These are phyloP conservation scores for Penicillium coffeae DNA, from an alignment of 495 filamentous ascomycete species.

Conservation along the genomic window DNA sequence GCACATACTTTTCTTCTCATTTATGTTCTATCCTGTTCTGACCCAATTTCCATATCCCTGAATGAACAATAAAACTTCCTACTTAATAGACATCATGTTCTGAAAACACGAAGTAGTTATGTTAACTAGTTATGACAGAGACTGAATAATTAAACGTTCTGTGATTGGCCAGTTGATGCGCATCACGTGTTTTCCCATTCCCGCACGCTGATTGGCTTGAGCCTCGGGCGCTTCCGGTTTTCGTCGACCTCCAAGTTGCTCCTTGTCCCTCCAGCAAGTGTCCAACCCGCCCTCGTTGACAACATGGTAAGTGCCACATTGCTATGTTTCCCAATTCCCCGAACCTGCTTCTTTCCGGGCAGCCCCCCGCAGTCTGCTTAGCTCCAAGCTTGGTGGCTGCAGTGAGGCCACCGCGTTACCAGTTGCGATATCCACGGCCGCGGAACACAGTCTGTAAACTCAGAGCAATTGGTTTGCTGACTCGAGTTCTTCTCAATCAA, in stretches of 20 bases:
- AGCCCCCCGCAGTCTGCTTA: not conserved
- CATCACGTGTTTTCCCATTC: not conserved
- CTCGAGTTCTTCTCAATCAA: not conserved
- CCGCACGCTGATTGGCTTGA: slow-evolving; percentile 25
- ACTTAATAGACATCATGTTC: not conserved
- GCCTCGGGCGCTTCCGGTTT: slow-evolving; percentile 37
- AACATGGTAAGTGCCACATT: slow-evolving; percentile 33
- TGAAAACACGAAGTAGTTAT: too few relatives aligned
- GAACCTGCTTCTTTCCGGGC: not conserved
- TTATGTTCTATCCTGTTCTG: slow-evolving; percentile 3
- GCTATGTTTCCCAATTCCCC: not conserved
- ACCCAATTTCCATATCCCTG: not conserved
- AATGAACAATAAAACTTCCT: not conserved
- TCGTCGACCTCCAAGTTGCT: slow-evolving; percentile 31
- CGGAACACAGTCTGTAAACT: slow-evolving; percentile 1
- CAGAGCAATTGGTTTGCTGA: slow-evolving; percentile 22
- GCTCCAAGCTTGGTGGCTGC: not conserved
- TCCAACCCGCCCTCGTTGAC: slow-evolving; percentile 20
- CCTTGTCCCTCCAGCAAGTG: slow-evolving; percentile 28
- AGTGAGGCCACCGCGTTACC: slow-evolving; percentile 7
- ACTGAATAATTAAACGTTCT: slow-evolving; percentile 11
- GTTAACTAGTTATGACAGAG: slow-evolving; percentile 6
- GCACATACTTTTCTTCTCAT: slow-evolving; percentile 20
- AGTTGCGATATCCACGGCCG: slow-evolving; percentile 6
- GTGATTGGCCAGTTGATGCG: slow-evolving; percentile 2